These are phyloP conservation scores for Aspergillus pseudoviridinutans DNA, from an alignment of 2,329 filamentous ascomycete species.

Conservation along the genomic window DNA sequence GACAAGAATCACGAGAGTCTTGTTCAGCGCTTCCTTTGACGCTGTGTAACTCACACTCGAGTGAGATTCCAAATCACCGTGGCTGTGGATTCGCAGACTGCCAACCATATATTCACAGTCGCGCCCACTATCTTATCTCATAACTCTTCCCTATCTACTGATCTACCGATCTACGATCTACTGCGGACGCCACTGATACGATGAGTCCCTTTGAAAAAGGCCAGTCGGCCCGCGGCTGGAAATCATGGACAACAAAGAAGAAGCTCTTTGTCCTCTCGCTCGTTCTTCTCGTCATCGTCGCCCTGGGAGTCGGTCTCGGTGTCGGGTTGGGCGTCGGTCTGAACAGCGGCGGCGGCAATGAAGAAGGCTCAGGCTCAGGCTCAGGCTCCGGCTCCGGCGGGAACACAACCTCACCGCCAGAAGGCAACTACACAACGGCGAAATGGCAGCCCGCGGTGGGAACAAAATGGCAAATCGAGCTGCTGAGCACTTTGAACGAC, in stretches of 20 bases:
- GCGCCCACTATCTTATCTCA: too few species aligned
- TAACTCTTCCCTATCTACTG: too few species aligned
- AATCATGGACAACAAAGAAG: constrained; percentile 30
- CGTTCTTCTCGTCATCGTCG: constrained; percentile 36
- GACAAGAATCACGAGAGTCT: too few species aligned
- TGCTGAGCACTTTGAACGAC: constrained; percentile 41
- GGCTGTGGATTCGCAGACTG: too few species aligned
- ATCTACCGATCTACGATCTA: too few species aligned
- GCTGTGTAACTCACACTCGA: too few species aligned
- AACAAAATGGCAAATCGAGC: constrained; percentile 60
- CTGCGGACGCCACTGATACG: too few species aligned
- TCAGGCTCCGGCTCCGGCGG: constrained; percentile 16
- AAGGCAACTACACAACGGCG: constrained; percentile 19
- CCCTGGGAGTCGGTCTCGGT: constrained; percentile 53
- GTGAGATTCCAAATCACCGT: too few species aligned
- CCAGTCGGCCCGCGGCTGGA: constrained; percentile 18
- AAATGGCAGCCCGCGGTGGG: constrained; percentile 54
- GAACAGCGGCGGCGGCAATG: constrained; percentile 21
- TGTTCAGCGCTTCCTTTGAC: too few species aligned
- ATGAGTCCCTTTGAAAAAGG: constrained; percentile 9
- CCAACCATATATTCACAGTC: too few species aligned
- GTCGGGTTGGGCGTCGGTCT: constrained; percentile 49
- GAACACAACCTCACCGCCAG: constrained; percentile 8
- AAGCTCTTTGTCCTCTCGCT: constrained; percentile 26
- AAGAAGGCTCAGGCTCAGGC: constrained; percentile 17